Conservation (phyloP, 768 basidiomycete genomes). For the Leccinum uliginosum region DNA sequence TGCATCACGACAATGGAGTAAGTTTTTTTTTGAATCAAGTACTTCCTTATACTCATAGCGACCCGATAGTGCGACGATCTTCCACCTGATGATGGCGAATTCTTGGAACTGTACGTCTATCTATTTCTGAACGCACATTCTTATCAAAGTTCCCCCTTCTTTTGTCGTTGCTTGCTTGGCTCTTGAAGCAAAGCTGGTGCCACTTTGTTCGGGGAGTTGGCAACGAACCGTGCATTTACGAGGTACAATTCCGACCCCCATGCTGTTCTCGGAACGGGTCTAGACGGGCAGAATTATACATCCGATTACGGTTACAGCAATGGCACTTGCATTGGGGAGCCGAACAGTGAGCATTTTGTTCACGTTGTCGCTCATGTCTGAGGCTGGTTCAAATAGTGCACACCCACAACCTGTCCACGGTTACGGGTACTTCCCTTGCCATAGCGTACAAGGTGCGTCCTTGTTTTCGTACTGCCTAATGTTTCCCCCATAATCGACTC, state of each 20-base stretch:
- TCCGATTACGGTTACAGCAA: not conserved
- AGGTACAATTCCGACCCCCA: not conserved
- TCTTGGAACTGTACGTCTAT: constrained; percentile 11
- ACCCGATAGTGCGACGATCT: not conserved
- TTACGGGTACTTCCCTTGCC: constrained; percentile 6
- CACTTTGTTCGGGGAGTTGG: not conserved
- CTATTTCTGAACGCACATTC: not conserved
- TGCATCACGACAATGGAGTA: not conserved
- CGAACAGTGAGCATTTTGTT: constrained; percentile 13
- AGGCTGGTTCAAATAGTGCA: constrained; percentile 9
- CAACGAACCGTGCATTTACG: constrained; percentile 2
- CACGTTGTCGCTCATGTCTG: not conserved
- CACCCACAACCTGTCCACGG: constrained; percentile 5
- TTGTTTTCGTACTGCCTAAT: not conserved
- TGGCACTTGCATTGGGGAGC: not conserved
- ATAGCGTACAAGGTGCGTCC: constrained; percentile 16
- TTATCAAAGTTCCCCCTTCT: not conserved
- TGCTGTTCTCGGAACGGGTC: not conserved
- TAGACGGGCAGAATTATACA: constrained; percentile 3
- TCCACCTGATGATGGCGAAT: not conserved
- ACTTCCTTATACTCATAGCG: not conserved
- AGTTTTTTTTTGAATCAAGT: not conserved
- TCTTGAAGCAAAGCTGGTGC: constrained; percentile 3
- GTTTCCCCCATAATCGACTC: not conserved
- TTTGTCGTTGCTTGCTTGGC: not conserved